phyloP scores from a whole-genome alignment of 1,284 basidiomycete species.

The Pseudozyma thailandica region DNA sequence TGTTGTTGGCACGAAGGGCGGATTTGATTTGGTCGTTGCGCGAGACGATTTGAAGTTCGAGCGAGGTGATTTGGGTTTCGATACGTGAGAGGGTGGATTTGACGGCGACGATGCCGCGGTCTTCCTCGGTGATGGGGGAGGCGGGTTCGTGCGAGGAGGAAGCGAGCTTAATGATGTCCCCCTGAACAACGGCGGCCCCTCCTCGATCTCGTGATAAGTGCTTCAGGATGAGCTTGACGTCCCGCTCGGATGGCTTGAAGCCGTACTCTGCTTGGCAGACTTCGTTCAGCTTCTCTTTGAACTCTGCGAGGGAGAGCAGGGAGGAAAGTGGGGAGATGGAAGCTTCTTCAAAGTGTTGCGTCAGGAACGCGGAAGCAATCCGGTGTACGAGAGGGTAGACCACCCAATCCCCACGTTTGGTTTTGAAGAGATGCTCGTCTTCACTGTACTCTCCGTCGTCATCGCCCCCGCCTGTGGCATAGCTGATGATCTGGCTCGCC shows the following conservation, averaged over 20 bases:
- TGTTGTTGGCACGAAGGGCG: conserved; percentile 77
- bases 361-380: conserved; percentile 12
- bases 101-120: conserved; percentile 79
- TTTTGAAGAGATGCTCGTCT: conserved; percentile 69
- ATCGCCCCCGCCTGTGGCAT: conserved; percentile 71
- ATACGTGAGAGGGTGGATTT: conserved; percentile 76
- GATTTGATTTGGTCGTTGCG: conserved; percentile 74
- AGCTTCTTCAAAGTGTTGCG: conserved; percentile 18
- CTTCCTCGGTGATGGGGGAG: conserved; percentile 74
- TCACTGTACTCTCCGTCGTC: conserved; percentile 72
- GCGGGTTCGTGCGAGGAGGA: background rate
- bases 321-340: conserved; percentile 37
- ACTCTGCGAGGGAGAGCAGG: conserved; percentile 27
- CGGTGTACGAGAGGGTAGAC: conserved; percentile 75
- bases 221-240: conserved; percentile 78
- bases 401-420: conserved; percentile 78
- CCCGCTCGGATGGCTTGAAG: conserved; percentile 72
- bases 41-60: conserved; percentile 78
- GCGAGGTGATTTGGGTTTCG: conserved; percentile 75
- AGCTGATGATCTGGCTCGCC: conserved; percentile 74
- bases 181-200: conserved; percentile 75
- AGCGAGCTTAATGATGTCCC: conserved; percentile 71
- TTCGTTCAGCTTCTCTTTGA: conserved; percentile 1
- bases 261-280: conserved; percentile 11
- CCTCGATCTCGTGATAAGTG: conserved; percentile 81